A percentile compares a stretch with the other conserved stretches of the same genome.
phyloP scores from a whole-genome alignment of 1,139 yeast species.

The Saccharomyces hybrid region DNA sequence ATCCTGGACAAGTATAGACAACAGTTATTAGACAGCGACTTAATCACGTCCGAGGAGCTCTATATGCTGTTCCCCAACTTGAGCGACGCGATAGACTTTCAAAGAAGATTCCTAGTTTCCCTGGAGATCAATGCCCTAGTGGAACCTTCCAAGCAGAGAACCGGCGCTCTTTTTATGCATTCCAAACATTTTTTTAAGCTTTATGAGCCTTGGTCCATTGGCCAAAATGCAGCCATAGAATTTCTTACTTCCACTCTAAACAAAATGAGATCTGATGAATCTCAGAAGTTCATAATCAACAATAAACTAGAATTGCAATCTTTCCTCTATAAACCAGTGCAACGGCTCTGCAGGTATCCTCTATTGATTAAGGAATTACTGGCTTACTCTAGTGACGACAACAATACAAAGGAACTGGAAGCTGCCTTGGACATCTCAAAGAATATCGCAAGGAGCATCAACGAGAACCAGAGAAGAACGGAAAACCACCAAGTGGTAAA shows the following conservation, averaged over 20 bases:
- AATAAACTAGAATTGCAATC: conserved; percentile 88
- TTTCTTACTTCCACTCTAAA: conserved; percentile 50
- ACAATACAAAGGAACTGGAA: conserved; percentile 59
- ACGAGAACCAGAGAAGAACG: conserved; percentile 88
- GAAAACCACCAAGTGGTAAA: conserved; percentile 73
- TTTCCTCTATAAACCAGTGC: conserved; percentile 87
- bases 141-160: conserved; percentile 68
- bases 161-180: conserved; percentile 81
- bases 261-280: conserved; percentile 19
- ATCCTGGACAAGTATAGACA: conserved; percentile 58
- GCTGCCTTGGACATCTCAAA: conserved; percentile 63
- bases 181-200: conserved; percentile 78
- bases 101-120: conserved; percentile 80
- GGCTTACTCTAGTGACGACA: conserved; percentile 48
- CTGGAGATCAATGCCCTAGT: conserved; percentile 80
- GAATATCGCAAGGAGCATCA: conserved; percentile 76
- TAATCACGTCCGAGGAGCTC: conserved; percentile 70
- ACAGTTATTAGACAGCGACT: conserved; percentile 57
- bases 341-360: conserved; percentile 90
- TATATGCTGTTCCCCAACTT: conserved; percentile 84
- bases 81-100: conserved; percentile 80
- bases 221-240: conserved; percentile 81
- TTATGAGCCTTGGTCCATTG: conserved; percentile 86
- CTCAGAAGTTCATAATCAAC: conserved; percentile 45
- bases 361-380: conserved; percentile 67